Evolutionary conservation across 202 grass and related monocot species (phyloP), one percentile per base, ranked within the genome.

Genomic region (Cymbopogon flexuosus): DNA sequence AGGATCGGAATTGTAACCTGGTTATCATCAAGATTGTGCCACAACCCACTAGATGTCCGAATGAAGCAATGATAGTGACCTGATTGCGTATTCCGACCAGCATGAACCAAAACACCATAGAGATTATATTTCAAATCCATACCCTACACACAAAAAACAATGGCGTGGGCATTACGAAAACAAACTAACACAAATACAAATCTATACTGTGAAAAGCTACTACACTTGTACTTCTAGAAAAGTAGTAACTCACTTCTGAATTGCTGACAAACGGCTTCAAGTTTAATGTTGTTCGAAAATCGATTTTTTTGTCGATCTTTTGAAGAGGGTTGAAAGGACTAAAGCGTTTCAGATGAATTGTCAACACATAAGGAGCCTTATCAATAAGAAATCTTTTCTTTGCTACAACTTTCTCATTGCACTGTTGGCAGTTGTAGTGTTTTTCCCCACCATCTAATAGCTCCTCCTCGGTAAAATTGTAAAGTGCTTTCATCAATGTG

Each of bases 21-120:
- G 68, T 99, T 99, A 95, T 99, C 96, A 37, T 98, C 92, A 81
- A 98, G 92, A 88, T 88, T 93, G 81, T 99, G 96, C 96, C 96
- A 99, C 92, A 93, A 90, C 76, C 96, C 88, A 83, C 84, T 95
- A 42, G 96, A 95, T 19, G 96, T 99, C 34, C 90, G 90, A 75
- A 99, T 88, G 65, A 88, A 99, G 76, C 96, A 99, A 85, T 90
- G 93, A 75, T 99, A 99, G 75, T 99, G 96, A 77, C 96, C 96
- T 37, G 88, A 93, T 76, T 93, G 96, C 42, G 90, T 95, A 82
- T 85, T 99, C 88, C 88, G 88, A 77, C 92, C 92, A 84, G 87
- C 88, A 87, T 99, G 96, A 81, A 99, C 96, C 77, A 95, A 86
- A 65, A 99, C 96, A 66, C 96, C 92, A 87, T 99, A 95, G 79